phyloP scores from a whole-genome alignment of 2,329 filamentous ascomycete genomes.

The Coniochaeta ligniaria region DNA sequence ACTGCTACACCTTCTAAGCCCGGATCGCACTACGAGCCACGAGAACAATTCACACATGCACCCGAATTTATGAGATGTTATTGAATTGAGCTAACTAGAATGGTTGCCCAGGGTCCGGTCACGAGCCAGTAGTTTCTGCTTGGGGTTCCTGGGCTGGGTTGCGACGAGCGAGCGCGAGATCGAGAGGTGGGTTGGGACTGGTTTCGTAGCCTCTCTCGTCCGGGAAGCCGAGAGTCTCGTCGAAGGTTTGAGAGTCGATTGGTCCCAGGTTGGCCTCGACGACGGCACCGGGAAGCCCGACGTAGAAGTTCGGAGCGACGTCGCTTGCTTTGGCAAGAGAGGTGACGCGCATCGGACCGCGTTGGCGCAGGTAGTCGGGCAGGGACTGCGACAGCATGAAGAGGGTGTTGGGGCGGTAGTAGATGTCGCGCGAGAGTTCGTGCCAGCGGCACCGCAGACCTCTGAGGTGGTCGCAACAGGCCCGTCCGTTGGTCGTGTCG shows the following conservation, averaged over 20 bases:
- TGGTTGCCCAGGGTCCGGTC: too few relatives aligned
- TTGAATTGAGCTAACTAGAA: too few relatives aligned
- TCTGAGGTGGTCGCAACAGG: conserved; percentile 24
- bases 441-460: conserved; percentile 40
- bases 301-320: conserved; percentile 38
- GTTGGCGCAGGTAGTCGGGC: conserved; percentile 13
- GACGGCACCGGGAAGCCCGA: conserved; percentile 39
- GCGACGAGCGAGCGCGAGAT: too few relatives aligned
- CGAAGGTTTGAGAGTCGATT: background rate
- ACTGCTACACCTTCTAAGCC: too few relatives aligned
- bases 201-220: conserved; percentile 11
- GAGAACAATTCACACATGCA: too few relatives aligned
- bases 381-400: conserved; percentile 31
- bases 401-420: conserved; percentile 42
- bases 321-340: conserved; percentile 37
- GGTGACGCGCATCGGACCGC: conserved; percentile 25
- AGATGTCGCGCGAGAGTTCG: conserved; percentile 29
- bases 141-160: too few relatives aligned
- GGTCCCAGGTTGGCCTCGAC: conserved; percentile 31
- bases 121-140: too few relatives aligned
- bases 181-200: too few relatives aligned
- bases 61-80: too few relatives aligned
- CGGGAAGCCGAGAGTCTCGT: conserved; percentile 8
- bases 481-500: conserved; percentile 3
- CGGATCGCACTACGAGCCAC: too few relatives aligned